Conservation (phyloP, 306 rosid genomes). For the Abrus precatorius region DNA sequence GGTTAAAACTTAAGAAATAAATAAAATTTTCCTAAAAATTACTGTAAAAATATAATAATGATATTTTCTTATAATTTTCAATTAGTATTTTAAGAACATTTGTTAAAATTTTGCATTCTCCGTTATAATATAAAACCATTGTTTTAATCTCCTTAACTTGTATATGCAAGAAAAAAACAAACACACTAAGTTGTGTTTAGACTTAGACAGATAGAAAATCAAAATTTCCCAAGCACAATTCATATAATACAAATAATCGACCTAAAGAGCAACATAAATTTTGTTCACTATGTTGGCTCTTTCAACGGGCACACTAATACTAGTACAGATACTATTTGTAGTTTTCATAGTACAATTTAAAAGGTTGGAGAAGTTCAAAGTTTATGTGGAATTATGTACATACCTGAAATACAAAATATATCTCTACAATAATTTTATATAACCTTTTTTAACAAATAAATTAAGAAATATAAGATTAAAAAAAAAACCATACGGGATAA, state of each 20-base stretch:
- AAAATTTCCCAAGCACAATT: background rate
- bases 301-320: background rate
- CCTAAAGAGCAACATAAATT: background rate
- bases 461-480: no score
- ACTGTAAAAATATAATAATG: background rate
- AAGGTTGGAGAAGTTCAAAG: background rate
- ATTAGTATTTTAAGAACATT: no score
- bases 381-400: background rate
- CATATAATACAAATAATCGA: background rate
- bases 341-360: slow-evolving; percentile 9
- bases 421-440: no score
- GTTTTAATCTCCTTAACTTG: background rate
- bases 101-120: background rate
- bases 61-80: background rate
- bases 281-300: background rate
- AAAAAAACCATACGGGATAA: no score
- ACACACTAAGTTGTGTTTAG: background rate
- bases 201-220: background rate
- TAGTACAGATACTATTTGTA: background rate
- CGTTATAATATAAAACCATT: background rate
- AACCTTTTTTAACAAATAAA: no score
- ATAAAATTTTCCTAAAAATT: no score
- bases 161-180: background rate
- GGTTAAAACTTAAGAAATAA: background rate
- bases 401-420: background rate